These are phyloP conservation scores for Arthrobotrys conoides DNA, from an alignment of 2,329 filamentous ascomycete genomes.

Conservation along the genomic window DNA sequence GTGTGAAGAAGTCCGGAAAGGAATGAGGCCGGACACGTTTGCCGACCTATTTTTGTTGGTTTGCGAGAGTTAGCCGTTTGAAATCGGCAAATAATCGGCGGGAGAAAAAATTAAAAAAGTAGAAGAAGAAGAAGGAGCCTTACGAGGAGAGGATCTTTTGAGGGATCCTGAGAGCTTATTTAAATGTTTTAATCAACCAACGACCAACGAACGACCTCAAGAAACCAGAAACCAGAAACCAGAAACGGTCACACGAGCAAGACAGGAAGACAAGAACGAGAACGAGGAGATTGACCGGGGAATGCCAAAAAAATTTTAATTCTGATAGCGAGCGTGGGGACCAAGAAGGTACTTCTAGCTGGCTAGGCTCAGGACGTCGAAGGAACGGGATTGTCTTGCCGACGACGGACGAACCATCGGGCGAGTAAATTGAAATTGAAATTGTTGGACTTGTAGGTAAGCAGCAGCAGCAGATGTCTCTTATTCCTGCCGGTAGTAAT, in stretches of 20 bases:
- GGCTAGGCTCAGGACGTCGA: conserved; percentile 19
- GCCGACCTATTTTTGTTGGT: conserved; percentile 8
- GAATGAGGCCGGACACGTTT: conserved; percentile 55
- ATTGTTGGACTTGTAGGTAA: neutral
- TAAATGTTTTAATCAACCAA: conserved; percentile 22
- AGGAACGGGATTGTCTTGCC: conserved; percentile 14
- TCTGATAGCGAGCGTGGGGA: conserved; percentile 1
- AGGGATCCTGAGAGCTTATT: conserved; percentile 42
- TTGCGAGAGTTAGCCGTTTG: conserved; percentile 9
- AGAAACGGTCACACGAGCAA: conserved; percentile 25
- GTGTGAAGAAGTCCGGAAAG: conserved; percentile 18
- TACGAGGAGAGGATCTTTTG: conserved; percentile 34
- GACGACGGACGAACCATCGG: conserved; percentile 22
- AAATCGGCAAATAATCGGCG: neutral
- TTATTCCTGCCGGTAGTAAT: neutral
- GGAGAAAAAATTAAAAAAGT: neutral
- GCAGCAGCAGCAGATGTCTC: neutral
- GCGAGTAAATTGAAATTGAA: neutral
- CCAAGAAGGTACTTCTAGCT: neutral
- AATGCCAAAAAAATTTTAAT: conserved; percentile 18
- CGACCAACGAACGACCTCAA: neutral
- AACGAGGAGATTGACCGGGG: conserved; percentile 22
- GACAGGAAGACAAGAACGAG: conserved; percentile 8
- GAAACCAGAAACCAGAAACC: conserved; percentile 3
- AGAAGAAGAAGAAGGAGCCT: neutral